Base-by-base conservation (phyloP, 768 basidiomycete genomes). In the Boletus subcaerulescens region DNA sequence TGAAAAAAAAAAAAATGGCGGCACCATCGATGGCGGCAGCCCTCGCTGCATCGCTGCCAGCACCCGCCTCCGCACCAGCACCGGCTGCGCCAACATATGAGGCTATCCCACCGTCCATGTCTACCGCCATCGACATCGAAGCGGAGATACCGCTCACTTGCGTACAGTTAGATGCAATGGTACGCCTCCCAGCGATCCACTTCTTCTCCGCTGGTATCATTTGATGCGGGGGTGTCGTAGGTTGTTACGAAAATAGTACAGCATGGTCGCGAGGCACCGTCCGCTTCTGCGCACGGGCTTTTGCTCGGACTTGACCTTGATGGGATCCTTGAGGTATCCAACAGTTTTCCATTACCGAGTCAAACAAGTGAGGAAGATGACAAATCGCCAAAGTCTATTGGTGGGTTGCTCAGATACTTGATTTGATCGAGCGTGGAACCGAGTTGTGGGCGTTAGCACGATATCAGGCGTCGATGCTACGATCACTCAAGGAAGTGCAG, bases 231-330 rank as follows among this genome's bases (percentile, higher is more conserved):
- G 46, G 48, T 55, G 50, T 53, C 53, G 42, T 67, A 96, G 94
- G 93, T 92, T 50, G 86, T 95, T 53, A 83, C 90, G 51, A 97
- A 96, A 77, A 94, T 98, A 50, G 78, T 95, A 65, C 96, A 97
- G 74, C 95, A 97, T 68, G 83, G 90, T 41, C 82, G 87, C 47
- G 95, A 96, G 67, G 78, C 86, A 14, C 77, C 81, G 26, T 82
- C 86, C 10, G 74, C 84, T n/a, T 81, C 82, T 47, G 87, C 88
- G 26, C 84, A 91, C 67, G 95, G 95, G 55, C 78, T 95, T 53
- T 74, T 98, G 48, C 79, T 98, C 52, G 95, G 95, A 41, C 82
- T 98, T 52, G 95, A 98, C 75, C 76, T 98, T 35, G 93, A 96
- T 71, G 93, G 94, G 4, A 80, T 82, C 44, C 82, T 96, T 49